Evolutionary conservation across 257 asterid genomes (phyloP).

Genomic region (Capsicum pubescens): DNA sequence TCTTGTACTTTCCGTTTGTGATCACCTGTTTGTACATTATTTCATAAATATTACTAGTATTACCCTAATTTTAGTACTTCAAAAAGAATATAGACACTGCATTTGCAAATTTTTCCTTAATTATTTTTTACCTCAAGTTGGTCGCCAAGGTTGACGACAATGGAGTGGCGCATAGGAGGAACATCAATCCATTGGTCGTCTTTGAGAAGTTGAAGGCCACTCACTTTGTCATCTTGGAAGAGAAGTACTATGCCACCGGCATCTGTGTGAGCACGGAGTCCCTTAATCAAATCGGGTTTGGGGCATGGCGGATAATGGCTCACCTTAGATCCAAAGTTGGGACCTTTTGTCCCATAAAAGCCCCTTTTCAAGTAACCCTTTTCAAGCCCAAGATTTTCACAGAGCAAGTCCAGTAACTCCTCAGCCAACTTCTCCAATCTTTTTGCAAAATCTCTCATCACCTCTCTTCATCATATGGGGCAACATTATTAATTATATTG

Average conservation of each 20-base stretch:
- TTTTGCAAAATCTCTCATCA: constrained; percentile 60
- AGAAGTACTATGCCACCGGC: constrained; percentile 72
- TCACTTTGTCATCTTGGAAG: constrained; percentile 66
- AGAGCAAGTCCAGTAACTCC: constrained; percentile 59
- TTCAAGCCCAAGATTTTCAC: constrained; percentile 60
- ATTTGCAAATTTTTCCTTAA: not conserved
- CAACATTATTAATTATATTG: not conserved
- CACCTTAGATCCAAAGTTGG: constrained; percentile 73
- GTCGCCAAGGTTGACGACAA: constrained; percentile 77
- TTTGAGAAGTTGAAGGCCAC: constrained; percentile 67
- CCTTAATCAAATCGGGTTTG: constrained; percentile 56
- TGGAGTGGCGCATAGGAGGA: constrained; percentile 61
- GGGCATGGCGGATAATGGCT: constrained; percentile 77
- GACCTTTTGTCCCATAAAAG: constrained; percentile 47
- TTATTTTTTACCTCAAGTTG: constrained; percentile 54
- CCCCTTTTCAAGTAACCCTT: constrained; percentile 60
- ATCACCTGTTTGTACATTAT: constrained; percentile 33
- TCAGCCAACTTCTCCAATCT: constrained; percentile 58
- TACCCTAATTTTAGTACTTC: not conserved
- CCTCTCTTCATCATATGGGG: constrained; percentile 47
- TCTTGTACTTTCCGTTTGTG: constrained; percentile 42
- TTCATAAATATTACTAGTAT: not conserved
- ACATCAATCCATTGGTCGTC: constrained; percentile 65
- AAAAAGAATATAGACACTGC: not conserved
- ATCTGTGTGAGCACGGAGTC: constrained; percentile 73